Conservation (phyloP, 208 protist species). For the Crithidia mellificae region DNA sequence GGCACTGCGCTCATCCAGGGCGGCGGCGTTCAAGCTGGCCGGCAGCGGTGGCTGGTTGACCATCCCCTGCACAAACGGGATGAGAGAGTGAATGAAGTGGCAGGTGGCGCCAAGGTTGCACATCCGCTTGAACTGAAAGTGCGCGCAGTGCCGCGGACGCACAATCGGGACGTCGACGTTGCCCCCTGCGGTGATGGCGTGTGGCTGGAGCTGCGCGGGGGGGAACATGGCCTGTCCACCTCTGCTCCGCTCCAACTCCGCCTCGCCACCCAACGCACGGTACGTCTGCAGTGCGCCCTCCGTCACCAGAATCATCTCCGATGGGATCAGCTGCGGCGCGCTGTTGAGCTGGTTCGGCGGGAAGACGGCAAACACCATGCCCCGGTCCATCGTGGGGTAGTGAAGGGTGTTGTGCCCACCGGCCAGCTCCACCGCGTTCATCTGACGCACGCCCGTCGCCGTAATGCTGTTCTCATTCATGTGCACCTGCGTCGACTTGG, state of each 20-base stretch:
- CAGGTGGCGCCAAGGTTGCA: slow-evolving; percentile 61
- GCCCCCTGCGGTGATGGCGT: not conserved
- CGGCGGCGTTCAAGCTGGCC: not conserved
- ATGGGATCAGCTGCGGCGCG: slow-evolving; percentile 54
- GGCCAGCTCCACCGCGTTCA: slow-evolving; percentile 32
- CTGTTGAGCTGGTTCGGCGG: slow-evolving; percentile 58
- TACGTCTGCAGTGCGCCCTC: slow-evolving; percentile 42
- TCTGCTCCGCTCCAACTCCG: not conserved
- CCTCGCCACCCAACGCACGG: slow-evolving; percentile 14
- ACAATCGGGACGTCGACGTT: slow-evolving; percentile 13
- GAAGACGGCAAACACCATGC: slow-evolving; percentile 53
- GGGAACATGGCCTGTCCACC: not conserved
- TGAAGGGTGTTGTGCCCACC: slow-evolving; percentile 55
- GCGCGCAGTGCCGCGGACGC: slow-evolving; percentile 68
- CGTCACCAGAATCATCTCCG: slow-evolving; percentile 61
- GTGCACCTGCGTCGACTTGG: slow-evolving; percentile 53
- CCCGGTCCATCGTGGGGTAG: slow-evolving; percentile 51
- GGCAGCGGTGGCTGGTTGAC: slow-evolving; percentile 37
- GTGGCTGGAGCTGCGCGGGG: not conserved
- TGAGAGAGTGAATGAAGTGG: slow-evolving; percentile 75
- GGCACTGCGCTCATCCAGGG: not conserved
- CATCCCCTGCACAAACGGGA: slow-evolving; percentile 55
- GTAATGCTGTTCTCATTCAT: slow-evolving; percentile 69
- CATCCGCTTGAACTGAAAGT: slow-evolving; percentile 84
- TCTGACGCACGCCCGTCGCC: slow-evolving; percentile 11